Percentiles rank a stretch among this genome's conserved stretches.
Evolutionary conservation across 352 stramenopile species (phyloP).

Genomic region (Phytophthora fragariae): DNA sequence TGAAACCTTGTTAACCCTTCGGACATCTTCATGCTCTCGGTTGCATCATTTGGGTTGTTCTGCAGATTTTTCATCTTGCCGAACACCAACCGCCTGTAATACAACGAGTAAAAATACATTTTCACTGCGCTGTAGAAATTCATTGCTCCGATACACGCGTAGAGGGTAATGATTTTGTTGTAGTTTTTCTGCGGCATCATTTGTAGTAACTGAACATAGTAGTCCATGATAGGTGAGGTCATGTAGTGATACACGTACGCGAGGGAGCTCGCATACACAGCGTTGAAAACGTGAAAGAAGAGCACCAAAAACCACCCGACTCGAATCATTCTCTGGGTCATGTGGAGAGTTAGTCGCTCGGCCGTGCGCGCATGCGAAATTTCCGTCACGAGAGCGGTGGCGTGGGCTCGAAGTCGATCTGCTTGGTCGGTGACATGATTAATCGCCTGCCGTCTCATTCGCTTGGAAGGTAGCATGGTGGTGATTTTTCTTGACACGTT

Average conservation of each 20-base stretch:
- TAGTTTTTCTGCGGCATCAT: conserved; percentile 49
- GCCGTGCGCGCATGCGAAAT: conserved; percentile 31
- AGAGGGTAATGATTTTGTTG: conserved; percentile 26
- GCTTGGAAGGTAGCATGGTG: too few relatives aligned
- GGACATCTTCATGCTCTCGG: not conserved
- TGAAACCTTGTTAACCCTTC: not conserved
- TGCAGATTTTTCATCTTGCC: conserved; percentile 13
- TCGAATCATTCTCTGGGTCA: conserved; percentile 26
- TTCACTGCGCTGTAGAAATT: conserved; percentile 38
- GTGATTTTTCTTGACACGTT: too few relatives aligned
- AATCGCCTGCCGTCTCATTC: too few relatives aligned
- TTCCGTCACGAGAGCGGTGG: conserved; percentile 29
- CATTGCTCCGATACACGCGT: conserved; percentile 33
- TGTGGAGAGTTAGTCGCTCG: conserved; percentile 29
- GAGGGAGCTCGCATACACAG: conserved; percentile 30
- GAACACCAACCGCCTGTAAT: conserved; percentile 39
- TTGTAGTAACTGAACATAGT: conserved; percentile 37
- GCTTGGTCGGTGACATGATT: conserved; percentile 23
- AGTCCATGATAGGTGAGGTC: conserved; percentile 36
- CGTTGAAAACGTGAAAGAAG: conserved; percentile 45
- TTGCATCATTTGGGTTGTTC: not conserved
- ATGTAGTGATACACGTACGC: conserved; percentile 43
- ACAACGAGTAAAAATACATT: conserved; percentile 39
- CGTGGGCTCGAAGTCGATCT: conserved; percentile 22
- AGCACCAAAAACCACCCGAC: conserved; percentile 35